Evolutionary conservation across 1,284 basidiomycete genomes (phyloP), one percentile per base, ranked within the genome.

Genomic region (Cystobasidium slooffiae): DNA sequence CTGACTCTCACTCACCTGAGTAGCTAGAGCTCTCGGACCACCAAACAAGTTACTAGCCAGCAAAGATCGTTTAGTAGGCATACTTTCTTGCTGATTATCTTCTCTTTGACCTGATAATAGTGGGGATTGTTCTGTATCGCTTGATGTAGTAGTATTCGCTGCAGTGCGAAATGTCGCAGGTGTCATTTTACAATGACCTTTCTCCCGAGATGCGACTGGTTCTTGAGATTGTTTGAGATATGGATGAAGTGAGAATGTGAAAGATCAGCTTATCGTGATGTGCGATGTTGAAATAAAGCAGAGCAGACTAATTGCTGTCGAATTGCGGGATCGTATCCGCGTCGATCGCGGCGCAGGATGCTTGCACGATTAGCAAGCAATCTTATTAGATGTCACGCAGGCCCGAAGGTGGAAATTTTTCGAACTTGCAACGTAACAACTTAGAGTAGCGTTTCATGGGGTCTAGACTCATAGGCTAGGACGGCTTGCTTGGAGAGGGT

Each of bases 1-100:
- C 31, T 31, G 5, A 31, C 31, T 5, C 31, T 37, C 10, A 64
- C 47, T 2, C 37, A 73, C 70, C 70, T 73, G 70, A 3, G 70
- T 66, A 14, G 55, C 20, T n/a, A 73, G n/a, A 49, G 63, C 62
- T 31, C 51, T 55, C 3, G 52, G 49, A 1, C 47, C 53, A 16
- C 62, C 63, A 10, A 73, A 41, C 10, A 73, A 37, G 31, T 66
- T 73, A 31, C 41, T 18, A 22, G 43, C n/a, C 18, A 73, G 52
- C 37, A 73, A 43, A 7, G 47, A 18, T 44, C 46, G 12, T 51
- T 62, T 63, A 4, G 47, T 72, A 9, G 69, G 59, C 64, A 66
- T 64, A 46, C 69, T 72, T 39, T 41, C 56, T 37, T 43, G 44
- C 3, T 52, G 31, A 5, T 31, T 31, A 31, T 31, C 31, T 31